Evolutionary conservation across 306 rosid species (phyloP), one percentile per base, ranked within the genome.

Genomic region (Coriaria nepalensis): DNA sequence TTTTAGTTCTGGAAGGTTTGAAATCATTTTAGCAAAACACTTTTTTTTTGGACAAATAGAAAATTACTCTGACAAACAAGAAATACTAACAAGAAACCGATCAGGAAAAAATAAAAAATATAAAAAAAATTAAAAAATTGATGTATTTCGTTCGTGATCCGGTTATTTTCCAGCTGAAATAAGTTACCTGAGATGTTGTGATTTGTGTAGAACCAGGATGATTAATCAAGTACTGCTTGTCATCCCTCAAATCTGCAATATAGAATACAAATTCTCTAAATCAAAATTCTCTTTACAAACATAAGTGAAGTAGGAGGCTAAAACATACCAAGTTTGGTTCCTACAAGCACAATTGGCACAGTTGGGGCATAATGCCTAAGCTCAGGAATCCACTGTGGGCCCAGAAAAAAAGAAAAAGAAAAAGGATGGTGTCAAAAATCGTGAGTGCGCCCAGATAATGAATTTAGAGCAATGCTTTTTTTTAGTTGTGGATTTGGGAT

Each of bases 281-380:
- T 38, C 10, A 29, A 29, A 5, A 15, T 6, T 37, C 40, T 47
- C 7, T 35, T n/a, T 12, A 6, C 7, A 8, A 6, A 10, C 10
- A 13, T 4, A 7, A 37, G 10, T 38, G 3, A 5, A 33, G 8
- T 57, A 37, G 41, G 39, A 53, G 29, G 34, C 12, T 11, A 35
- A 11, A 48, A 9, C 68, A 40, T 65, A 73, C 79, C 79, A 7
- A 68, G 72, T 61, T 73, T 73, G 50, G 79, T 73, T 43, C 79
- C 79, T 13, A 73, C 79, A 15, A 73, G 79, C 32, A 73, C 72
- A 39, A 73, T 61, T 10, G 79, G 76, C 34, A 73, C 64, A 12
- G 79, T 73, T n/a, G 75, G 76, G 42, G 76, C 79, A 33, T 69
- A 73, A 57, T 73, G 79, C 63, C 73, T 67, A 57, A 73, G 44